Percentiles rank a stretch among this genome's conserved stretches.
Conservation (phyloP, 768 basidiomycete species). For the Pleurotus pulmonarius region DNA sequence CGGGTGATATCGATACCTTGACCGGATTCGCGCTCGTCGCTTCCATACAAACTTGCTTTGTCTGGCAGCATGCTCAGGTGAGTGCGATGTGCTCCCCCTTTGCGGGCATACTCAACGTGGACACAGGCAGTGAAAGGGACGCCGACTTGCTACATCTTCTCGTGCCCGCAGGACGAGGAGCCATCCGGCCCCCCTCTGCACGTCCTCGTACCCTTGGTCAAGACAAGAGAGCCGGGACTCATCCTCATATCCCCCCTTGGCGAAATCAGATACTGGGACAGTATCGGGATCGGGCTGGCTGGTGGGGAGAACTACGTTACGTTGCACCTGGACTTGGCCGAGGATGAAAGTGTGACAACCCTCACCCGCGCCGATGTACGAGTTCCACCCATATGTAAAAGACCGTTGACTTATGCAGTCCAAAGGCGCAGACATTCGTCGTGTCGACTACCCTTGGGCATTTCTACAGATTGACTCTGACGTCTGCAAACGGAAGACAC, state of each 20-base stretch:
- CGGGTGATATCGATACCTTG: constrained; percentile 64
- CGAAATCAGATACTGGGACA: constrained; percentile 83
- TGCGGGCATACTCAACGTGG: constrained; percentile 2
- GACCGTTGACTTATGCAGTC: constrained; percentile 1
- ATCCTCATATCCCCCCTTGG: constrained; percentile 73
- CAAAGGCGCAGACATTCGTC: constrained; percentile 62
- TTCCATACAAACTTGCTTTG: constrained; percentile 72
- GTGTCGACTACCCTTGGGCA: constrained; percentile 65
- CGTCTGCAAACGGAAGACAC: constrained; percentile 67
- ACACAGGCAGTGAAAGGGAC: constrained; percentile 58
- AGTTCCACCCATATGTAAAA: constrained; percentile 8
- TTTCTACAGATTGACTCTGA: constrained; percentile 60
- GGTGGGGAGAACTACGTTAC: constrained; percentile 68
- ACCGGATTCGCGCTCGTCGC: constrained; percentile 76
- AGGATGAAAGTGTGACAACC: constrained; percentile 61
- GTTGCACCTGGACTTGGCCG: constrained; percentile 41
- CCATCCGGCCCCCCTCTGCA: constrained; percentile 44
- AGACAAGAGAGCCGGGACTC: constrained; percentile 81
- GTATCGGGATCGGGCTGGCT: constrained; percentile 77
- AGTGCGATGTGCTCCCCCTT: neutral
- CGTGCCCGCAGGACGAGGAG: constrained; percentile 52
- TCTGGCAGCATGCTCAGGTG: constrained; percentile 79
- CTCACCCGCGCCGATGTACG: constrained; percentile 65
- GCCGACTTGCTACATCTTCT: constrained; percentile 81
- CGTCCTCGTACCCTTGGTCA: constrained; percentile 64